Conservation (phyloP, 768 basidiomycete genomes). For the Galerina marginata region DNA sequence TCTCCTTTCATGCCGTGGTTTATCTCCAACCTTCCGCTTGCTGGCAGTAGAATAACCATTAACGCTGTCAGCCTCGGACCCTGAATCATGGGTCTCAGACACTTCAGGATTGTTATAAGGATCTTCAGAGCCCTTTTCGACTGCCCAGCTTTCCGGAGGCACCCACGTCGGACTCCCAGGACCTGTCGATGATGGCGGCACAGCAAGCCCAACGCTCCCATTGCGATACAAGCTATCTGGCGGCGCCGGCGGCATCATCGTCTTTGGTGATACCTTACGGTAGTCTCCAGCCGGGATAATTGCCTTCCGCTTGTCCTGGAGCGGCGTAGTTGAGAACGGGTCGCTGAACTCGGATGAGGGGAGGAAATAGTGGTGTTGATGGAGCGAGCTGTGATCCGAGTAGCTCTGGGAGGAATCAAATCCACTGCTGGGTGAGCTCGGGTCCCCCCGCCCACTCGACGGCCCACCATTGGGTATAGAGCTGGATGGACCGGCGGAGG, state of each 20-base stretch:
- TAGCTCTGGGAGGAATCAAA: conserved; percentile 41
- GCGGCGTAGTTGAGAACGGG: conserved; percentile 43
- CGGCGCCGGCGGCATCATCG: conserved; percentile 29
- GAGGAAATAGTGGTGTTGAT: conserved; percentile 21
- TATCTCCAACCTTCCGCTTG: neutral
- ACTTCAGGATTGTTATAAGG: conserved; percentile 14
- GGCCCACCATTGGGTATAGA: neutral
- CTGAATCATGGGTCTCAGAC: conserved; percentile 10
- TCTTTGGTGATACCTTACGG: conserved; percentile 61
- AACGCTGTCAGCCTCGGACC: conserved; percentile 6
- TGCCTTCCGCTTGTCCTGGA: conserved; percentile 31
- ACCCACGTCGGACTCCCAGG: conserved; percentile 54
- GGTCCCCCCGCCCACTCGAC: conserved; percentile 29
- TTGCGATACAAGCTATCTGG: conserved; percentile 3
- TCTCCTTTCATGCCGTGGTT: neutral
- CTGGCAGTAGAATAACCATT: neutral
- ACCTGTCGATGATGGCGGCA: conserved; percentile 15
- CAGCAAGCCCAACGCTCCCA: neutral
- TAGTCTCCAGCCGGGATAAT: conserved; percentile 27
- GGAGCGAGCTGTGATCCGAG: conserved; percentile 34
- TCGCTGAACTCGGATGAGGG: conserved; percentile 44
- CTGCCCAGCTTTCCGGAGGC: conserved; percentile 81
- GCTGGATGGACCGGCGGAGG: conserved; percentile 26
- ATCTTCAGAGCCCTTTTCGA: conserved; percentile 43
- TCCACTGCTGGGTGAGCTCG: conserved; percentile 49